Evolutionary conservation across 768 basidiomycete genomes (phyloP), one percentile per base, ranked within the genome.

Genomic region (Tulasnella calospora): DNA sequence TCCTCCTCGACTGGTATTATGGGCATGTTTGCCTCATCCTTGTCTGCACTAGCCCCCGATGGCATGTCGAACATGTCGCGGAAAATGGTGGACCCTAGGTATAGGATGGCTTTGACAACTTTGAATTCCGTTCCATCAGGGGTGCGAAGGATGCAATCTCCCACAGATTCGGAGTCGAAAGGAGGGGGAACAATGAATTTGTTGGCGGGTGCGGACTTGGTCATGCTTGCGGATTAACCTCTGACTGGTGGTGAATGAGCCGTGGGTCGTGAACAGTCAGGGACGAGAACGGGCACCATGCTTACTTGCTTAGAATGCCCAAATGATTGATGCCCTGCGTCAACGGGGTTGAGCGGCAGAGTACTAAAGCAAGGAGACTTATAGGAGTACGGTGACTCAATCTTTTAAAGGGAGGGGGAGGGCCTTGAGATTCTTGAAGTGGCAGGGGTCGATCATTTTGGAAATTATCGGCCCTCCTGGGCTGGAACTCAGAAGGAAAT

Each of bases 61-160:
- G 74, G 27, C 4, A 75, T 40, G 23, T 46, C 51, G 30, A 75
- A 75, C 74, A 75, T 75, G 35, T 40, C 35, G 13, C 51, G 74
- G 21, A 75, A 91, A 82, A 91, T 87, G 10, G 88, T 85, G 13
- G 91, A 92, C 0, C 89, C 87, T 21, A 89, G 81, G n/a, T 88
- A 86, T 19, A 92, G 85, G 76, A 91, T 84, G 55, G 87, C 80
- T 80, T 88, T 89, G 85, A 88, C 88, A 76, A 89, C 87, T 79
- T 86, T 86, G 83, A 90, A 90, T 78, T 85, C 84, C 79, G 86
- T 84, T 30, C 83, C 80, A 80, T 91, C 90, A 72, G 87, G 88
- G 15, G 89, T 88, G 75, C 88, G 87, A 61, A 91, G 83, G 74
- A 89, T 86, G 75, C 90, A 83, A 80, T 90, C 89, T 23, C 74